Evolutionary conservation across 371 early-diverging fungal genomes (phyloP).

Genomic region (Blakeslea trispora): DNA sequence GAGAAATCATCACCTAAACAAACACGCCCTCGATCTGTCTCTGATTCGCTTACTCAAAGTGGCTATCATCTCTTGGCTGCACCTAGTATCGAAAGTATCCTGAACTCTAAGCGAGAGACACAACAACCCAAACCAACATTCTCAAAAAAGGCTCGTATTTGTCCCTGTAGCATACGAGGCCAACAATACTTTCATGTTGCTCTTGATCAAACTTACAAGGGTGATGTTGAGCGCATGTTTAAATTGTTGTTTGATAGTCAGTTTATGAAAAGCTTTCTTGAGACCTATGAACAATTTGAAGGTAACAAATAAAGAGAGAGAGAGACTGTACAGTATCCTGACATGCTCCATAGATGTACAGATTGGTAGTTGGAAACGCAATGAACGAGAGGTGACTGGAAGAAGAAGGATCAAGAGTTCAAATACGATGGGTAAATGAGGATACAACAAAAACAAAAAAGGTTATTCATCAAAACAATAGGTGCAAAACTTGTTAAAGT

Average conservation of each 20-base stretch:
- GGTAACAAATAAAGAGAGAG: slow-evolving; percentile 11
- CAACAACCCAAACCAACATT: slow-evolving; percentile 1
- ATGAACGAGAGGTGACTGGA: slow-evolving; percentile 21
- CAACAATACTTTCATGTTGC: slow-evolving; percentile 44
- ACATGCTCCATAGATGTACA: slow-evolving; percentile 23
- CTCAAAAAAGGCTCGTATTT: slow-evolving; percentile 25
- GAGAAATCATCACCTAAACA: slow-evolving; percentile 2
- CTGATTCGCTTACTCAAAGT: slow-evolving; percentile 13
- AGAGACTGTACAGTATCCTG: too few relatives aligned
- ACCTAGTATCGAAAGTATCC: background rate
- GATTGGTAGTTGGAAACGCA: slow-evolving; percentile 33
- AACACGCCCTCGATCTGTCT: slow-evolving; percentile 22
- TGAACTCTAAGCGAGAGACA: slow-evolving; percentile 1
- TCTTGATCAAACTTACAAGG: slow-evolving; percentile 44
- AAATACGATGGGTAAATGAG: slow-evolving; percentile 15
- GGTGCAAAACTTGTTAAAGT: slow-evolving; percentile 69
- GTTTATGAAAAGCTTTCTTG: slow-evolving; percentile 31
- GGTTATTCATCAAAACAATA: slow-evolving; percentile 4
- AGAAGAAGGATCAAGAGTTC: slow-evolving; percentile 26
- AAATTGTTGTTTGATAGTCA: slow-evolving; percentile 39
- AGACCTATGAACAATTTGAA: slow-evolving; percentile 34
- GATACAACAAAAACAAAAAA: background rate
- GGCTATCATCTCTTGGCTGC: background rate
- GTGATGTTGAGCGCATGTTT: slow-evolving; percentile 43
- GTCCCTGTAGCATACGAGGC: slow-evolving; percentile 46